Percentiles rank a stretch among this genome's conserved stretches.
Conservation (phyloP, 2,329 filamentous ascomycete species). For the Alternaria incomplexa region DNA sequence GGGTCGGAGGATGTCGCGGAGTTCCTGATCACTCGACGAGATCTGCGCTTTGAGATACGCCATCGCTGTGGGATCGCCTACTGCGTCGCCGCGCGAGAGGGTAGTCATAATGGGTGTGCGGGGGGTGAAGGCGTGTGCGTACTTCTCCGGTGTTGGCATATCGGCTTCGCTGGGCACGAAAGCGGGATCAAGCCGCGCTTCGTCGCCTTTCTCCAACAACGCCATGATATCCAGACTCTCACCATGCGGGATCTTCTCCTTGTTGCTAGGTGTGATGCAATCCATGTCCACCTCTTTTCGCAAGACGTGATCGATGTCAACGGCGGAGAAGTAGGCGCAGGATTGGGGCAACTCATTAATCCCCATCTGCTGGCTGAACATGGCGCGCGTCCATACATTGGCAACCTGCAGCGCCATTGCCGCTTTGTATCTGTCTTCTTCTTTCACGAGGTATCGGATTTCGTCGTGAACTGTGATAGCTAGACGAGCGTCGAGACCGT, state of each 20-base stretch:
- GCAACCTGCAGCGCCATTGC: conserved; percentile 93
- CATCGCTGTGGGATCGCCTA: conserved; percentile 43
- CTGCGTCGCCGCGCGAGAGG: conserved; percentile 52
- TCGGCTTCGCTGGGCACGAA: conserved; percentile 66
- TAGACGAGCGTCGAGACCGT: conserved; percentile 82
- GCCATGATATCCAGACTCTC: conserved; percentile 83
- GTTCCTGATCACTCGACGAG: conserved; percentile 72
- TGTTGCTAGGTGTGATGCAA: conserved; percentile 89
- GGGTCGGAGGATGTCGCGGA: conserved; percentile 72
- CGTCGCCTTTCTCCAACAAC: conserved; percentile 75
- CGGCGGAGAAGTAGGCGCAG: conserved; percentile 93
- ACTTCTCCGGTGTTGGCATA: conserved; percentile 58
- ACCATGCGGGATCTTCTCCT: conserved; percentile 76
- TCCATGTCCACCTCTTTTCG: conserved; percentile 99
- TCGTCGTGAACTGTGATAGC: conserved; percentile 97
- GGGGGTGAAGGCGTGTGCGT: conserved; percentile 73
- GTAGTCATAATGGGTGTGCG: conserved; percentile 81
- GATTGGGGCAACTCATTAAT: conserved; percentile 93
- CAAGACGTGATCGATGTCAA: conserved; percentile 95
- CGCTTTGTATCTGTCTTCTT: conserved; percentile 83
- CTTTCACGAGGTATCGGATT: conserved; percentile 88
- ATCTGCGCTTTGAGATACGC: conserved; percentile 87
- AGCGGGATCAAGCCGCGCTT: conserved; percentile 71
- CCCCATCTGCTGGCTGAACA: conserved; percentile 96
- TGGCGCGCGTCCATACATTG: conserved; percentile 95